Base-by-base conservation (phyloP, 139 green algal genomes). In the Edaphochlamys debaryana region DNA sequence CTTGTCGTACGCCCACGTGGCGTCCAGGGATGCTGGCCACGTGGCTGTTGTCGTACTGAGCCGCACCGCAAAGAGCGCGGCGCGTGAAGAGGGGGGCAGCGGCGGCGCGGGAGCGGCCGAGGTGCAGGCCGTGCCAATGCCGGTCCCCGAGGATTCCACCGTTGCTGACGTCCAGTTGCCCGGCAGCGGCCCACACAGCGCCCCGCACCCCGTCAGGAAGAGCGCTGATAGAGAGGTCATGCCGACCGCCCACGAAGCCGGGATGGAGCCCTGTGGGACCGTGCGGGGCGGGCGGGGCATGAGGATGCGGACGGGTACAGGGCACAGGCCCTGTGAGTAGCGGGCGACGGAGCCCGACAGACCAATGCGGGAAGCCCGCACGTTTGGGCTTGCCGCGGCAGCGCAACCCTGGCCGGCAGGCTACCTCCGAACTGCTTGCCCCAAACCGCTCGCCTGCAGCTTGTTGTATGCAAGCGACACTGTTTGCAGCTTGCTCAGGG, bases 221-320 rank as follows among this genome's bases (percentile, higher is more conserved):
- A 80, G 72, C 19, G 17, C 34, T 30, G 50, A 4, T 25, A 80
- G 45, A 32, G 50, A 42, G 17, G 56, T 8, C 50, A 56, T 50
- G 50, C 62, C 30, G 50, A 13, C 48, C 15, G 72, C 37, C 48
- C 50, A 80, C 20, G 72, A 67, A 30, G 27, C 17, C 30, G 72
- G 72, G 50, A 80, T 69, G 17, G 42, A n/a, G 56, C 56, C 56
- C 25, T 58, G n/a, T n/a, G n/a, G n/a, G n/a, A n/a, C n/a, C n/a
- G n/a, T n/a, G n/a, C n/a, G n/a, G n/a, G n/a, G n/a, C n/a, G n/a
- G n/a, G n/a, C n/a, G n/a, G n/a, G n/a, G n/a, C n/a, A n/a, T n/a
- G n/a, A n/a, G n/a, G n/a, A n/a, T n/a, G n/a, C n/a, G n/a, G n/a
- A n/a, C n/a, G n/a, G n/a, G n/a, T n/a, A n/a, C n/a, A n/a, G n/a